A percentile compares a stretch with the other conserved stretches of the same genome.
Evolutionary conservation across 805 yeast species (phyloP).

Genomic region (Cyberlindnera amylophila): DNA sequence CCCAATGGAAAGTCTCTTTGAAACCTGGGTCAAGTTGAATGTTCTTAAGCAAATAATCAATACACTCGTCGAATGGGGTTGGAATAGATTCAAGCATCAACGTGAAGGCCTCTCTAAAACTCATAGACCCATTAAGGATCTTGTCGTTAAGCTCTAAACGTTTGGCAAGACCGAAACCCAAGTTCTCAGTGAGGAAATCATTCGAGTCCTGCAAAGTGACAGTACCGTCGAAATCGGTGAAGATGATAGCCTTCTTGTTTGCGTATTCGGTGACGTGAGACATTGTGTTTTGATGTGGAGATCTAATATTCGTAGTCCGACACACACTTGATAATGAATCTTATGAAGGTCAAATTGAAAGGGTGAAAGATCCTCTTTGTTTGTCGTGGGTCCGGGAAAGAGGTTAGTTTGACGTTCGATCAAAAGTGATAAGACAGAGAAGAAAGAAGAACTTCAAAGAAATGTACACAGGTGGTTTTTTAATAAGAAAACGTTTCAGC

Average conservation of each 20-base stretch:
- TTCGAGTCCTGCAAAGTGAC: conserved; percentile 94
- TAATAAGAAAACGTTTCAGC: neutral
- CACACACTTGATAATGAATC: no score
- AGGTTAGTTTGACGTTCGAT: no score
- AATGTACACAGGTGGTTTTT: no score
- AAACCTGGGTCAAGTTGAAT: conserved; percentile 89
- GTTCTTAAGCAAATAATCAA: conserved; percentile 60
- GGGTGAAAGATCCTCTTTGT: neutral
- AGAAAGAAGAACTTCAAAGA: no score
- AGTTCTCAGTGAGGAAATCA: conserved; percentile 82
- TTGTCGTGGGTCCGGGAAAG: neutral
- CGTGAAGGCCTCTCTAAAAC: conserved; percentile 79
- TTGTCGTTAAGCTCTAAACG: conserved; percentile 67
- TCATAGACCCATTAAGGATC: conserved; percentile 61
- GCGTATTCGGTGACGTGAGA: conserved; percentile 24
- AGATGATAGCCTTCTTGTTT: conserved; percentile 66
- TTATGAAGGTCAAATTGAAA: no score
- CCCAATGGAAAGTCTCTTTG: conserved; percentile 75
- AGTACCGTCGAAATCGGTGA: conserved; percentile 98
- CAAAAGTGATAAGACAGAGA: no score
- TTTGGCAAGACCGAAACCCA: conserved; percentile 76
- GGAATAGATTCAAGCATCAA: conserved; percentile 78
- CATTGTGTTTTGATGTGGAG: conserved; percentile 12
- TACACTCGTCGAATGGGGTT: conserved; percentile 77
- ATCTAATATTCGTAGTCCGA: no score